Percentiles rank a stretch among this genome's conserved stretches.
These are phyloP conservation scores for Kluyveromyces lactis DNA, from an alignment of 805 yeast genomes.

Conservation along the genomic window DNA sequence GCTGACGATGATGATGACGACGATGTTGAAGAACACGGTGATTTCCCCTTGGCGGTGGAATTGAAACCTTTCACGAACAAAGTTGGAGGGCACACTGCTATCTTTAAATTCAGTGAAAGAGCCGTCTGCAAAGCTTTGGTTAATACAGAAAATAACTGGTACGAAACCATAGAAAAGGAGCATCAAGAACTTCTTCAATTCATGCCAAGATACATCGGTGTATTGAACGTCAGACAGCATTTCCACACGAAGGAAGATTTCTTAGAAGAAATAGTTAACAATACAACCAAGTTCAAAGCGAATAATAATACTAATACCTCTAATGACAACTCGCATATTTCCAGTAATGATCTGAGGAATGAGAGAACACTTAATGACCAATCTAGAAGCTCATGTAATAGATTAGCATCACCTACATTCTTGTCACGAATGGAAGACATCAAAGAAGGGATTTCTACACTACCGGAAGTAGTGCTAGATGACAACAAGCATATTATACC, in stretches of 20 bases:
- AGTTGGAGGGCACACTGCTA: constrained; percentile 98
- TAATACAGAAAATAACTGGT: constrained; percentile 84
- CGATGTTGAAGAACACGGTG: constrained; percentile 26
- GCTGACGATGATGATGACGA: constrained; percentile 8
- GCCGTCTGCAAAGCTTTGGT: constrained; percentile 93
- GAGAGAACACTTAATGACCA: neutral
- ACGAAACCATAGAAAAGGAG: constrained; percentile 73
- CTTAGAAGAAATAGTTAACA: constrained; percentile 9
- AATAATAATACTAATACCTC: constrained; percentile 9
- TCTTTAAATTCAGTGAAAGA: constrained; percentile 79
- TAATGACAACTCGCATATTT: constrained; percentile 5
- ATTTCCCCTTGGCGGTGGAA: constrained; percentile 75
- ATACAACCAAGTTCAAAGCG: constrained; percentile 14
- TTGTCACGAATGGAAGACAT: constrained; percentile 8
- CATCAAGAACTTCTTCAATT: constrained; percentile 72
- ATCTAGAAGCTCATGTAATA: neutral
- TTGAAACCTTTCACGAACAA: constrained; percentile 84
- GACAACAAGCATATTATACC: constrained; percentile 93
- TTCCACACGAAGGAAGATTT: constrained; percentile 27
- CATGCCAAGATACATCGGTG: constrained; percentile 95
- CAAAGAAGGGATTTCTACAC: constrained; percentile 37
- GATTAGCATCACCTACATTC: neutral
- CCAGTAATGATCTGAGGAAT: constrained; percentile 8
- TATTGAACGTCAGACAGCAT: constrained; percentile 79
- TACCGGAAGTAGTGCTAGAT: constrained; percentile 72